These are phyloP conservation scores for Babesia bovis DNA, from an alignment of 169 alveolate genomes.

Conservation along the genomic window DNA sequence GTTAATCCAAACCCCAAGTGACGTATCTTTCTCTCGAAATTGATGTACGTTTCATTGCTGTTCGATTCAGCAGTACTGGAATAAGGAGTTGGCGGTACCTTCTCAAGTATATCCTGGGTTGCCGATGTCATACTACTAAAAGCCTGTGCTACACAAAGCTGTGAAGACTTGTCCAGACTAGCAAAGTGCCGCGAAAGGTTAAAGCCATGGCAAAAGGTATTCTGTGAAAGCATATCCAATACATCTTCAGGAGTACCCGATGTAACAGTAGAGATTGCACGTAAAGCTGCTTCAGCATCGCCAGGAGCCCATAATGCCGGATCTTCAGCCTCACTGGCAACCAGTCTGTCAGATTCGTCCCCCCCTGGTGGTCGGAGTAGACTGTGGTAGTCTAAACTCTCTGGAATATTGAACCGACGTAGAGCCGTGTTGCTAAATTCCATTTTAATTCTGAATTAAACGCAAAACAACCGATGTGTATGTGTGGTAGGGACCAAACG, in stretches of 20 bases:
- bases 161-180: slow-evolving; percentile 38
- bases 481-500: too few species aligned
- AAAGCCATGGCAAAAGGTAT: slow-evolving; percentile 44
- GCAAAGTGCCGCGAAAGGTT: slow-evolving; percentile 48
- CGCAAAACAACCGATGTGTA: too few species aligned
- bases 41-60: slow-evolving; percentile 24
- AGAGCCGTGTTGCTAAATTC: slow-evolving; percentile 32
- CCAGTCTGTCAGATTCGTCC: slow-evolving; percentile 40
- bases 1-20: neutral
- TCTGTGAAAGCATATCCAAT: slow-evolving; percentile 39
- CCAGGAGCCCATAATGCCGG: slow-evolving; percentile 60
- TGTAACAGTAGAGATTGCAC: slow-evolving; percentile 8
- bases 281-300: slow-evolving; percentile 39
- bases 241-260: slow-evolving; percentile 37
- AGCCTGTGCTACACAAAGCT: slow-evolving; percentile 33
- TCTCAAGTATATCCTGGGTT: slow-evolving; percentile 35
- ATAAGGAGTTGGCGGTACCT: slow-evolving; percentile 60
- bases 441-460: too few species aligned
- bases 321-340: slow-evolving; percentile 65
- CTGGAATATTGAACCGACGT: slow-evolving; percentile 56
- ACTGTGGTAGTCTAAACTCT: slow-evolving; percentile 60
- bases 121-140: slow-evolving; percentile 26
- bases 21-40: slow-evolving; percentile 25
- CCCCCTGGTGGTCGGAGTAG: slow-evolving; percentile 66
- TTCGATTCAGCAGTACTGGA: slow-evolving; percentile 21